Evolutionary conservation across 768 basidiomycete genomes (phyloP).

Genomic region (Erythrobasidium yunnanense): DNA sequence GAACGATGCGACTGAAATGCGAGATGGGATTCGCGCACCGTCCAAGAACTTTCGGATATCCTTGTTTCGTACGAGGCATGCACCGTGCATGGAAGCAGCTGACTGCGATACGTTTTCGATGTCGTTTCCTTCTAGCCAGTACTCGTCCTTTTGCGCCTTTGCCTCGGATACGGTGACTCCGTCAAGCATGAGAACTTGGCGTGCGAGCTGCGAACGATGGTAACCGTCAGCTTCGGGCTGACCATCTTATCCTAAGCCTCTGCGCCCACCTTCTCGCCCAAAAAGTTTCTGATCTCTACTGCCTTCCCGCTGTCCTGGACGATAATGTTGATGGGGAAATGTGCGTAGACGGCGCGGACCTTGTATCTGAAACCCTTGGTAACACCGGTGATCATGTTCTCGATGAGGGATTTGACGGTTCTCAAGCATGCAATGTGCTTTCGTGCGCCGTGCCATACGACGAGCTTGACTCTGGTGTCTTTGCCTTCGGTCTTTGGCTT

Average conservation of each 20-base stretch:
- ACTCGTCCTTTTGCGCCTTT: slow-evolving; percentile 82
- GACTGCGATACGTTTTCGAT: slow-evolving; percentile 96
- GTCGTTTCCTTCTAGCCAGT: slow-evolving; percentile 67
- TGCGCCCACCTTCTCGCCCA: slow-evolving; percentile 84
- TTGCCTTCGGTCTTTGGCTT: slow-evolving; percentile 49
- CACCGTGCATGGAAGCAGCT: slow-evolving; percentile 94
- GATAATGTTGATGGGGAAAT: slow-evolving; percentile 92
- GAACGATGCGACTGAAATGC: not conserved
- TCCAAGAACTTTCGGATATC: slow-evolving; percentile 99
- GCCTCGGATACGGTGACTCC: slow-evolving; percentile 79
- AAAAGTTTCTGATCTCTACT: slow-evolving; percentile 87
- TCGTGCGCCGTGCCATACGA: slow-evolving; percentile 94
- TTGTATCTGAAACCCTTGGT: slow-evolving; percentile 99
- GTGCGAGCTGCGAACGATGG: slow-evolving; percentile 46
- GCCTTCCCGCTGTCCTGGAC: slow-evolving; percentile 62
- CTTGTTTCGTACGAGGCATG: slow-evolving; percentile 96
- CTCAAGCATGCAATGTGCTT: slow-evolving; percentile 98
- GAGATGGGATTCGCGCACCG: slow-evolving; percentile 48
- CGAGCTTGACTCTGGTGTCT: slow-evolving; percentile 64
- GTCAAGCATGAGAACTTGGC: slow-evolving; percentile 79
- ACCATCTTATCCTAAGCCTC: too few relatives aligned
- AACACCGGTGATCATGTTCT: slow-evolving; percentile 95
- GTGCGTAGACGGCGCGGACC: slow-evolving; percentile 98
- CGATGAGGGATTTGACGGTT: slow-evolving; percentile 86
- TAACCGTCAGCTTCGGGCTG: too few relatives aligned